phyloP scores from a whole-genome alignment of 352 stramenopile genomes.

The Pythium sp. region DNA sequence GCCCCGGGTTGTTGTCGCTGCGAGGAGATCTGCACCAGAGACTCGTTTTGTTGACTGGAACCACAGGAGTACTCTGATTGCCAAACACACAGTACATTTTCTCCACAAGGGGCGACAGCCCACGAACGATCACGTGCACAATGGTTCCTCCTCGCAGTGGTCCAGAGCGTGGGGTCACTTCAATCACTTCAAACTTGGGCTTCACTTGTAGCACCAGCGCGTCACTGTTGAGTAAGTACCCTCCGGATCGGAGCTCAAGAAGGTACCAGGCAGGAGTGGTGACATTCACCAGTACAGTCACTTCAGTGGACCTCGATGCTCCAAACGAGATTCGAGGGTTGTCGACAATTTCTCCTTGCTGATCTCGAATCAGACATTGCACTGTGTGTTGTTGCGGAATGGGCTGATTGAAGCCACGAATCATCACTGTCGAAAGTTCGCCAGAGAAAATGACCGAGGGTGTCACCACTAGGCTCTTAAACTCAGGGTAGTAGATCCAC shows the following conservation, averaged over 20 bases:
- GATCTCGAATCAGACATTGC: slow-evolving; percentile 3
- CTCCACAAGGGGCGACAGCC: not conserved
- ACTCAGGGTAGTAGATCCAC: slow-evolving; percentile 11
- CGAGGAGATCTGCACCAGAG: slow-evolving; percentile 26
- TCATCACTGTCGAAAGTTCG: not conserved
- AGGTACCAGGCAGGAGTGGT: slow-evolving; percentile 1
- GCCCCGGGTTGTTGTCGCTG: slow-evolving; percentile 8
- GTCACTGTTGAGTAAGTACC: not conserved
- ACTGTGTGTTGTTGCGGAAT: not conserved
- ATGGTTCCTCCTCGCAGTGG: slow-evolving; percentile 30
- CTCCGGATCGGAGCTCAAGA: slow-evolving; percentile 1
- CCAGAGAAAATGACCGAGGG: slow-evolving; percentile 3
- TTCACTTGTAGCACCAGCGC: slow-evolving; percentile 2
- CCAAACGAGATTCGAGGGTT: not conserved
- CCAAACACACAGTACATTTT: slow-evolving; percentile 31
- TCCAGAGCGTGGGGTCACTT: slow-evolving; percentile 9
- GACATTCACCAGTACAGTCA: slow-evolving; percentile 6
- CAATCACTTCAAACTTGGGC: not conserved
- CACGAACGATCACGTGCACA: slow-evolving; percentile 22
- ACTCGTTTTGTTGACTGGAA: slow-evolving; percentile 8
- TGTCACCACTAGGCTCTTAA: not conserved
- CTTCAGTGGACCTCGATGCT: not conserved
- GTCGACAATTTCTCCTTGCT: not conserved
- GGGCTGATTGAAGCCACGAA: slow-evolving; percentile 4
- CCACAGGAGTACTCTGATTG: slow-evolving; percentile 9